These are phyloP conservation scores for Pseudogymnoascus sp. DNA, from an alignment of 2,329 filamentous ascomycete species.

Conservation along the genomic window DNA sequence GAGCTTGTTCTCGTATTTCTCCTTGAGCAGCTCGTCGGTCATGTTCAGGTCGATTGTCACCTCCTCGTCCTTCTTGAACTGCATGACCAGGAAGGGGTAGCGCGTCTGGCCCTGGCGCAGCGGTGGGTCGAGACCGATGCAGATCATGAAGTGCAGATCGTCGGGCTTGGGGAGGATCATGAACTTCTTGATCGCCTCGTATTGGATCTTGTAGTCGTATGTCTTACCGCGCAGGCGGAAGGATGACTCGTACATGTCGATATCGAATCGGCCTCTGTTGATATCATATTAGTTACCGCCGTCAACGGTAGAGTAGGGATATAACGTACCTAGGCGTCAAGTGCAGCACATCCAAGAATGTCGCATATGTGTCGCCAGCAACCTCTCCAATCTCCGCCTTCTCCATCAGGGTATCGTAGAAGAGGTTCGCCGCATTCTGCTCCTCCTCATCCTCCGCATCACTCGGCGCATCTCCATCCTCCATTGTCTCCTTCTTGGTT, in stretches of 20 bases:
- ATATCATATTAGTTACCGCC: conserved; percentile 20
- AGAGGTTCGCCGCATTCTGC: conserved; percentile 92
- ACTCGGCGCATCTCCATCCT: conserved; percentile 63
- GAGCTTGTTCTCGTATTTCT: conserved; percentile 84
- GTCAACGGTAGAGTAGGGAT: background rate
- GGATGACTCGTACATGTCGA: conserved; percentile 98
- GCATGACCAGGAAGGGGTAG: conserved; percentile 98
- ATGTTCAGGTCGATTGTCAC: conserved; percentile 95
- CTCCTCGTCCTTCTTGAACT: conserved; percentile 96
- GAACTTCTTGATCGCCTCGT: conserved; percentile 96
- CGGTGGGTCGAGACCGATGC: conserved; percentile 87
- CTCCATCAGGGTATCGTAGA: conserved; percentile 95
- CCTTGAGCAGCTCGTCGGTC: conserved; percentile 77
- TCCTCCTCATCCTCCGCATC: conserved; percentile 59
- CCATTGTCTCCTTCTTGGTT: conserved; percentile 59
- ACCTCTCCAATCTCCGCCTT: conserved; percentile 99
- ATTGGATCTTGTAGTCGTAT: conserved; percentile 99
- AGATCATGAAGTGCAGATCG: conserved; percentile 90
- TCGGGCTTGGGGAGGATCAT: conserved; percentile 99
- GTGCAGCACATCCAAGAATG: conserved; percentile 92
- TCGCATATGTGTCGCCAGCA: conserved; percentile 95
- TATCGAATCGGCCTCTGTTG: conserved; percentile 90
- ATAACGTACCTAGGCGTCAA: conserved; percentile 74
- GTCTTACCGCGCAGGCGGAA: conserved; percentile 97
- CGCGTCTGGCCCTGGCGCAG: conserved; percentile 94